phyloP scores from a whole-genome alignment of 306 rosid species.

The Pyrus bretschneideri region DNA sequence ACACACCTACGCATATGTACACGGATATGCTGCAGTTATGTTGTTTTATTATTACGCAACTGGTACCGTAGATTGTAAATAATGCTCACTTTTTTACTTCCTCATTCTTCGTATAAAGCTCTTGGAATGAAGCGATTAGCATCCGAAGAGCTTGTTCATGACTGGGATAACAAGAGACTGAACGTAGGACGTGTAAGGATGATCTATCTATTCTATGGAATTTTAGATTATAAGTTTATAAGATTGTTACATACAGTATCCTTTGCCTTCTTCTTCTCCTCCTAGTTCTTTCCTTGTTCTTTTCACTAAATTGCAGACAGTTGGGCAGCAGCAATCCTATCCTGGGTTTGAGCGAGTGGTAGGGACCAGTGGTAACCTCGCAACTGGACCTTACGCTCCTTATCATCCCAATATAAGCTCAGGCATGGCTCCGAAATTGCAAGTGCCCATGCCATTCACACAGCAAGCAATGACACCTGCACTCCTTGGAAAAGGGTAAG shows the following conservation, averaged over 20 bases:
- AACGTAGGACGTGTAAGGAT: slow-evolving; percentile 77
- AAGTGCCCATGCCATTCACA: slow-evolving; percentile 42
- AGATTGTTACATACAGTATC: not conserved
- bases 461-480: slow-evolving; percentile 51
- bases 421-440: slow-evolving; percentile 39
- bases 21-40: not conserved
- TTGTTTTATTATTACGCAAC: not conserved
- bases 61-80: not conserved
- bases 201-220: slow-evolving; percentile 4
- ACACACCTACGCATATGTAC: too few species aligned
- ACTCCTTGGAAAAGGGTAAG: slow-evolving; percentile 87
- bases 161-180: slow-evolving; percentile 86
- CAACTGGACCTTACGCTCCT: slow-evolving; percentile 36
- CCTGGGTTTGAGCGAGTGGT: slow-evolving; percentile 46
- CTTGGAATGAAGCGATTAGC: slow-evolving; percentile 89
- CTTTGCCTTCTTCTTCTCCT: not conserved
- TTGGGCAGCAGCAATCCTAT: slow-evolving; percentile 42
- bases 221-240: not conserved
- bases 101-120: slow-evolving; percentile 40
- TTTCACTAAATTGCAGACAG: slow-evolving; percentile 37
- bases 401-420: slow-evolving; percentile 38
- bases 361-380: slow-evolving; percentile 47
- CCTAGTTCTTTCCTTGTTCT: not conserved
- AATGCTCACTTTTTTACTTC: not conserved
- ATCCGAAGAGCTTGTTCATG: slow-evolving; percentile 73